Evolutionary conservation across 2,329 filamentous ascomycete genomes (phyloP), one percentile per base, ranked within the genome.

Genomic region (Trichoderma citrinoviride): DNA sequence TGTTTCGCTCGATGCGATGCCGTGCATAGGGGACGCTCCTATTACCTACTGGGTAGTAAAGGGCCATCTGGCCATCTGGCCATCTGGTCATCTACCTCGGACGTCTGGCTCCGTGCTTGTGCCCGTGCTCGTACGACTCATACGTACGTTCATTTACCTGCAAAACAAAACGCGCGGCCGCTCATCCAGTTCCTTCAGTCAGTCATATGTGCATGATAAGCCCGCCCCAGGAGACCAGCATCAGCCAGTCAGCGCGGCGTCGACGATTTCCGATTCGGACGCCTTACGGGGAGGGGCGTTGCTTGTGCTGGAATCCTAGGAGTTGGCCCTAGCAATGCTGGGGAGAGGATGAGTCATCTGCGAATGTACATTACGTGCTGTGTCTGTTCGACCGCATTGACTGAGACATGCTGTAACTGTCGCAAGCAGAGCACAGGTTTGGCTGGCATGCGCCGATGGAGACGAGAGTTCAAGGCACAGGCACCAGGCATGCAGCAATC

Each of bases 211-310:
- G 52, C 52, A 37, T 49, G 19, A 10, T 52, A 52, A 52, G 47
- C 25, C 25, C 29, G 47, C 57, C 29, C 37, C 19, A 40, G 56
- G 33, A 37, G 15, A n/a, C 43, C n/a, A n/a, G 56, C 54, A 19
- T 5, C 56, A 50, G 56, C 56, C 56, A 60, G 57, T 61, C 46
- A 61, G 57, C 57, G 54, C 37, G 54, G 54, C 54, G n/a, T 43
- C 40, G 33, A 61, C 50, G 57, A 61, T 37, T 37, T 37, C 33
- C 33, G 33, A 37, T 50, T 49, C 57, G 40, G 57, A 61, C 57
- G 57, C 57, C 57, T 61, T 61, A 33, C 57, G 44, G 57, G 57
- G 46, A 14, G 33, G 33, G 33, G 33, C 10, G 10, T 37, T 12
- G 33, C 33, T 37, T 37, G 10, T 37, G 33, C 33, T 37, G 33